Evolutionary conservation across 164 flowering plant genomes (phyloP), one percentile per base, ranked within the genome.

Genomic region (Protea cynaroides): DNA sequence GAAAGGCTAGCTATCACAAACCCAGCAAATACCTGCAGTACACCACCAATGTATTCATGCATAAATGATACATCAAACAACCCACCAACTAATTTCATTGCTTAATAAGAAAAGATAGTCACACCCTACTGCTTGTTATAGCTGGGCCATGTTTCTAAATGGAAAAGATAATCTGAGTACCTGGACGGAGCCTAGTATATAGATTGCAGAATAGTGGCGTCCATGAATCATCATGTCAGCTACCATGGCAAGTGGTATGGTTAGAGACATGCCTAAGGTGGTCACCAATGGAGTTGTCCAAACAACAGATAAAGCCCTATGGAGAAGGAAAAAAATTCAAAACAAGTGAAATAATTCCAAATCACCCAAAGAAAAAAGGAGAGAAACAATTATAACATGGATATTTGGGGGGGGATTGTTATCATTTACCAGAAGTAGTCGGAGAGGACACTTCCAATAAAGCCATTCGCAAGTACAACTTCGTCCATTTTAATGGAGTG

Each of bases 261-360:
- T 88, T 61, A 91, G 89, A 14, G 96, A 91, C 93, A 88, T 88
- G 72, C 97, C 96, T 65, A 91, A 76, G 24, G 97, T 87, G 61
- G 97, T 91, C 61, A 91, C 93, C 62, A 91, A 61, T 14, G 97
- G 97, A 37, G 96, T 86, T 21, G 97, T 91, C 97, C 97, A 91
- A 56, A 91, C 93, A 73, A 91, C 95, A 75, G 84, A 82, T 24
- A 91, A 77, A 62, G 97, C 97, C 97, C 97, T 91, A 43, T 13
- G 37, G 34, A 29, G 34, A 24, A 71, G 54, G 40, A 58, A 21
- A 46, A 14, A 53, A 36, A 44, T 29, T 64, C 61, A 29, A 60
- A 36, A 57, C 56, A 40, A 64, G 58, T 57, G 25, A 13, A 61
- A 24, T 14, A 43, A 54, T n/a, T 2, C 64, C n/a, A 22, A 15